Evolutionary conservation across 2,329 filamentous ascomycete genomes (phyloP), one percentile per base, ranked within the genome.

Genomic region (Atkinsonella texensis): DNA sequence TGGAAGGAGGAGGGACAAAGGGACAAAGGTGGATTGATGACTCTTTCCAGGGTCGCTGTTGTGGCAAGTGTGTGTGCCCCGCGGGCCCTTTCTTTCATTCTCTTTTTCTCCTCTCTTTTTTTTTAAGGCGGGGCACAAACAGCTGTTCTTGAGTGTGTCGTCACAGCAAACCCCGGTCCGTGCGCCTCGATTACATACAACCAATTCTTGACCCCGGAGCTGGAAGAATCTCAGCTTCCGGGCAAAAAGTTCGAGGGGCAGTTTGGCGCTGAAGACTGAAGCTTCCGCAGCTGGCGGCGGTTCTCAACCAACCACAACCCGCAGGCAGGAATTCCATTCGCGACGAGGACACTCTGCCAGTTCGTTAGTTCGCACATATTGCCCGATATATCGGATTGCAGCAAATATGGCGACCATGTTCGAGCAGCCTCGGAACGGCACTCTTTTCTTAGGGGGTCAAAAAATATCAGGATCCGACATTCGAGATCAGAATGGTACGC

Each of bases 381-480:
- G 50, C 46, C 50, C 31, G 50, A 54, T 51, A 48, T 46, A 33
- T 46, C 50, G 51, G 48, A 52, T 49, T 59, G 60, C 62, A 61
- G 60, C 62, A 63, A 54, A 55, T 57, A 98, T 98, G 93, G 84
- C 89, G 70, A 87, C 88, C 66, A 89, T 98, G 71, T 98, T 97
- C 66, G 89, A 96, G 74, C 87, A 93, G 74, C 86, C 89, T 66
- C 82, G 90, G 67, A 94, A 95, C 67, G 93, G 94, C 70, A 96
- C 89, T 64, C 80, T 98, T 63, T 98, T 98, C 76, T 81, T 98
- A 57, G 93, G 93, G 62, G 93, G 93, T 68, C 84, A 89, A 73
- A 98, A 98, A 81, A 95, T 97, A 71, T 95, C 88, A 61, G 93
- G 93, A 60, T 78, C 88, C 63, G 93, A 98, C 73, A 95, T 98